A percentile compares a stretch with the other conserved stretches of the same genome.
phyloP scores from a whole-genome alignment of 805 yeast genomes.

The Schwanniomyces yamadae region DNA sequence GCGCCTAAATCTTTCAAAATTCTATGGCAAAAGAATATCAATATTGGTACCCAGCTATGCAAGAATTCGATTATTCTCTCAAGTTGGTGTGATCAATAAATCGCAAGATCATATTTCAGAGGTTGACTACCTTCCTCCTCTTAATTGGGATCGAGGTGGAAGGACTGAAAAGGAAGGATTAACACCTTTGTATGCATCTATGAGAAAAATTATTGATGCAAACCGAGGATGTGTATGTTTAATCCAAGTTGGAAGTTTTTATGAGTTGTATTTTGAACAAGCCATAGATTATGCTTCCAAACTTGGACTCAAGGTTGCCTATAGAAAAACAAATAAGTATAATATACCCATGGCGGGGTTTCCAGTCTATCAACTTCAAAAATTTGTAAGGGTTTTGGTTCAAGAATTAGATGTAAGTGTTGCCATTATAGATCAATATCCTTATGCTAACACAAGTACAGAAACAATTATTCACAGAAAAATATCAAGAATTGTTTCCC shows the following conservation, averaged over 20 bases:
- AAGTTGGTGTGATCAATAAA: neutral
- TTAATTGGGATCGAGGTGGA: conserved; percentile 43
- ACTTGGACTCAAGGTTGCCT: conserved; percentile 71
- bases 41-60: too few relatives aligned
- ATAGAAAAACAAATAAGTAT: conserved; percentile 42
- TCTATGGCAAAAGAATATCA: too few relatives aligned
- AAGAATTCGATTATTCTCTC: too few relatives aligned
- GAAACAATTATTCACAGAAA: conserved; percentile 57
- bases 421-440: conserved; percentile 74
- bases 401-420: conserved; percentile 69
- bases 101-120: neutral
- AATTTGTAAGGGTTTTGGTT: conserved; percentile 73
- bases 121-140: conserved; percentile 1
- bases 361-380: conserved; percentile 67
- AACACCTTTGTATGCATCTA: conserved; percentile 36
- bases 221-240: conserved; percentile 41
- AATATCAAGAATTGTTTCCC: conserved; percentile 78
- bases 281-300: conserved; percentile 72
- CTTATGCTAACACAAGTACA: conserved; percentile 16
- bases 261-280: conserved; percentile 85
- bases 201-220: conserved; percentile 29
- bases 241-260: conserved; percentile 84
- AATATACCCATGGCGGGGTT: conserved; percentile 86
- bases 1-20: too few relatives aligned
- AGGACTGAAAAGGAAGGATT: conserved; percentile 26